Evolutionary conservation across 371 early-diverging fungal genomes (phyloP), one percentile per base, ranked within the genome.

Genomic region (Chytridium lagenaria): DNA sequence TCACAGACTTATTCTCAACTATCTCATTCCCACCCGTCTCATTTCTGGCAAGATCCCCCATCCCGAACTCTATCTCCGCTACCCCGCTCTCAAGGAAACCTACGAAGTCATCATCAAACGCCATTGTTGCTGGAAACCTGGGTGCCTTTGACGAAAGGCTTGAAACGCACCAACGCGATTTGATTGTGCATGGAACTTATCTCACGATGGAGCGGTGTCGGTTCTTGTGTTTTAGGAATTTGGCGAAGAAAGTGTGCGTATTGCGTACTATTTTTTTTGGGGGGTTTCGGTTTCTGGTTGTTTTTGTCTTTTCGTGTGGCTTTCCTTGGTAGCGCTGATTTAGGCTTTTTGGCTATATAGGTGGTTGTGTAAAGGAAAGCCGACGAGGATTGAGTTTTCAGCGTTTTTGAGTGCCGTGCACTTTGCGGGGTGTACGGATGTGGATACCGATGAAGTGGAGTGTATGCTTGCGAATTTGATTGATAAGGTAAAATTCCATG

Each of bases 181-280:
- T 95, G 67, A 85, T 93, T 31, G 68, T 78, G 1, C 80, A 86
- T 57, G 94, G 94, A 3, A 91, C 92, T 0, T 95, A 89, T 74
- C 78, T 94, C 71, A 90, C 92, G 0, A 86, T 94, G 1, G 96
- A 94, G 76, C 81, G 90, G 30, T 86, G 89, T 23, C 86, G 92
- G 55, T 84, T 81, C 51, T 80, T 95, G 37, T 91, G 88, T 19
- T 80, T 93, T 31, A 81, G 95, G 59, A 90, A 86, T 44, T 78
- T 97, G 57, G 90, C 95, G 73, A 86, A 90, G 75, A 91, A 90
- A 84, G 89, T 92, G 90, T 94, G 77, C 75, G 44, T 19, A 0
- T 30, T 66, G n/a, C n/a, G n/a, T n/a, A n/a, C n/a, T n/a, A n/a
- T n/a, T n/a, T n/a, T n/a, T n/a, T n/a, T n/a, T 36, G 55, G 44